phyloP scores from a whole-genome alignment of 2,329 filamentous ascomycete species.

The Huntiella omanensis region DNA sequence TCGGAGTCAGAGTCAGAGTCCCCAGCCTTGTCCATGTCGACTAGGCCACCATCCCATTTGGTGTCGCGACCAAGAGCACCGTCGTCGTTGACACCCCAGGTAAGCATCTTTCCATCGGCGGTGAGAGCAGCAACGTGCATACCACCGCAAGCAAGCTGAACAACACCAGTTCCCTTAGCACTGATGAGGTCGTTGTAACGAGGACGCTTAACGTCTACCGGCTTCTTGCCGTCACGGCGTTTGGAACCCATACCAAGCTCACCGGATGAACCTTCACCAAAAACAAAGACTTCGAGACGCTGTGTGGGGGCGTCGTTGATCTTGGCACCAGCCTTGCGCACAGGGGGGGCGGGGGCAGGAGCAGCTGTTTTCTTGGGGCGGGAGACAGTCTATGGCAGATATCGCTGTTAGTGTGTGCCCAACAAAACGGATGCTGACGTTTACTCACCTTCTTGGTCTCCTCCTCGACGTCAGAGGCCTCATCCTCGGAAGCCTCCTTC shows the following conservation, averaged over 20 bases:
- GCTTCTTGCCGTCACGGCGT: constrained; percentile 38
- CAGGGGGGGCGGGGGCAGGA: constrained; percentile 3
- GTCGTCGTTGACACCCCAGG: constrained; percentile 79
- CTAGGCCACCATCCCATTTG: constrained; percentile 43
- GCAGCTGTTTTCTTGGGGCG: constrained; percentile 22
- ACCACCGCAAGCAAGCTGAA: constrained; percentile 59
- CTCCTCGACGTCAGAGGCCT: constrained; percentile 13
- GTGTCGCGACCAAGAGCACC: constrained; percentile 63
- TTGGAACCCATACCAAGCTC: constrained; percentile 64
- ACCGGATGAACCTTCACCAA: constrained; percentile 61
- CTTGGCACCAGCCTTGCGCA: constrained; percentile 37
- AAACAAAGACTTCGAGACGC: constrained; percentile 57
- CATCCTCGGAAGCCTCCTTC: constrained; percentile 6
- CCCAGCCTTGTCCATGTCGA: constrained; percentile 33
- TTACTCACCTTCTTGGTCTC: constrained; percentile 12
- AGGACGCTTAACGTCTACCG: constrained; percentile 63
- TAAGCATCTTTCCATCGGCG: constrained; percentile 61
- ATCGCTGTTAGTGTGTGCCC: neutral
- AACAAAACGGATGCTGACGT: constrained; percentile 3
- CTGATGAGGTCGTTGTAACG: constrained; percentile 52
- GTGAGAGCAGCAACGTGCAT: constrained; percentile 69
- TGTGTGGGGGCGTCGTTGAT: constrained; percentile 48
- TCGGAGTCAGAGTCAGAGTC: constrained; percentile 35
- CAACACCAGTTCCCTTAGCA: constrained; percentile 48
- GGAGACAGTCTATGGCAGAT: constrained; percentile 6